Evolutionary conservation across 371 early-diverging fungal genomes (phyloP).

Genomic region (Saksenaea oblongispora): DNA sequence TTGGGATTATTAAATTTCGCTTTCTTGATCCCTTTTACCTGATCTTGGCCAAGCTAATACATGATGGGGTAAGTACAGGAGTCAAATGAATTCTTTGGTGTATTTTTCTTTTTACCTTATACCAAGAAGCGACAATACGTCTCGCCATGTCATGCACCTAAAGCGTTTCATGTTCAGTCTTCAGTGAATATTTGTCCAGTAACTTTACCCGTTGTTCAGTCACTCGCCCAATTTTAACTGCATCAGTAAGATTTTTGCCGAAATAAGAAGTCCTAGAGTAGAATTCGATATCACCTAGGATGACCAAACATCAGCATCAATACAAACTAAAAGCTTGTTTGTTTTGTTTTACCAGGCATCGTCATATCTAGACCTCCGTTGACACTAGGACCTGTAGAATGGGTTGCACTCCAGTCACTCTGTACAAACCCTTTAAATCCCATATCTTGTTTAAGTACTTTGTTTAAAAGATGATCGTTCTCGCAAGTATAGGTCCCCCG

Average conservation of each 20-base stretch:
- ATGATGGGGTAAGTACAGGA: neutral
- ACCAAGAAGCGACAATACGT: constrained; percentile 58
- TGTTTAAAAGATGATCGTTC: constrained; percentile 32
- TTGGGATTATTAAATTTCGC: neutral
- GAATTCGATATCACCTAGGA: constrained; percentile 33
- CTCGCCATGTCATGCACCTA: constrained; percentile 56
- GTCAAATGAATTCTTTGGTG: no score
- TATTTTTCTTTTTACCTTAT: constrained; percentile 25
- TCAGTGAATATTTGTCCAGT: neutral
- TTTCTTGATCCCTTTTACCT: neutral
- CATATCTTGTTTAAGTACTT: constrained; percentile 39
- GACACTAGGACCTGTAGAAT: constrained; percentile 21
- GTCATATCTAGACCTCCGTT: constrained; percentile 51
- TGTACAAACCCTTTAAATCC: constrained; percentile 28
- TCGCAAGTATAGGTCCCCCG: constrained; percentile 44
- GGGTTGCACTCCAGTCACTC: constrained; percentile 22
- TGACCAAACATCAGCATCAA: neutral
- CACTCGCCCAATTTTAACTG: constrained; percentile 28
- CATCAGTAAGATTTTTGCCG: constrained; percentile 34
- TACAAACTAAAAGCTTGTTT: constrained; percentile 21
- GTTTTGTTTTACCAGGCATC: constrained; percentile 45
- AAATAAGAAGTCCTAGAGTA: constrained; percentile 28
- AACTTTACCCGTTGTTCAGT: constrained; percentile 30
- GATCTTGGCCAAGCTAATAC: constrained; percentile 14
- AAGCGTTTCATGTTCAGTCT: neutral